Base-by-base conservation (phyloP, 2,329 filamentous ascomycete species). In the Fusarium sp. region DNA sequence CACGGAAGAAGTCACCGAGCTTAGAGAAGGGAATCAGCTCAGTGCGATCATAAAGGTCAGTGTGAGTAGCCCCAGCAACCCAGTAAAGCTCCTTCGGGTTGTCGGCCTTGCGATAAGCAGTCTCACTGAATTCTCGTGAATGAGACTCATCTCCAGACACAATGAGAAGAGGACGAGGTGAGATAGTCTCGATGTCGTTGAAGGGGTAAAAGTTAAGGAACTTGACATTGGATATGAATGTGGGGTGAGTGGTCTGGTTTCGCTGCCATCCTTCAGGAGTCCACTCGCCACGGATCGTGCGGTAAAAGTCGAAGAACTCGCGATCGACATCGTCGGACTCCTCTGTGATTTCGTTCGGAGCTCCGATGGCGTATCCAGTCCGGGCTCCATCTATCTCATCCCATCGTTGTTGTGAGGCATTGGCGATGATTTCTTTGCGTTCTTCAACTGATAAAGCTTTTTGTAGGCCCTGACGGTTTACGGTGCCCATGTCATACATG, bases 231-330 rank as follows among this genome's bases (percentile, higher is more conserved):
- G 24, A 12, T 3, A 34, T 0, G 16, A 32, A 24, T 1, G 41
- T 30, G 3, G 24, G 57, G 4, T 18, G 20, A 15, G 57, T 60
- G 4, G 57, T 60, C 18, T 25, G 29, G 4, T 54, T 54, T 9
- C 38, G 51, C n/a, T 43, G 15, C 27, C 38, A 25, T 30, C 40
- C 41, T 16, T 53, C 1, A 1, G 58, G 51, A 1, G 58, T 60
- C 4, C 56, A 22, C 6, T 60, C 58, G 20, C 51, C 58, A 1
- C 58, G 58, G 0, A 12, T 34, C 4, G 58, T 60, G 13, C 58
- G 58, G 13, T 60, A 57, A 1, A 60, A 58, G 32, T 60, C 52
- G 3, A 32, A 47, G 8, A 60, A 58, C 8, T 60, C 57, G 3
- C 41, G 11, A 4, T 27, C 41, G 8, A 34, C 55, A 0, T 44